Evolutionary conservation across 176 grass and related monocot species (phyloP).

Genomic region (Zea mays): Zm-B73-REFERENCE-NAM-5.0 NC_050104.1:156463501-156464000

Average conservation of each 20-base stretch:
- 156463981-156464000: too few species aligned
- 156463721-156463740: conserved; percentile 47
- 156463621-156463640: conserved; percentile 38
- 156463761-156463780: neutral
- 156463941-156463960: too few species aligned
- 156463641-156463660: conserved; percentile 47
- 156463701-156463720: conserved; percentile 69
- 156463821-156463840: too few species aligned
- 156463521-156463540: conserved; percentile 63
- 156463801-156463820: too few species aligned
- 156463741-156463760: conserved; percentile 56
- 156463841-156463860: too few species aligned
- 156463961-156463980: too few species aligned
- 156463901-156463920: too few species aligned
- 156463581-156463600: conserved; percentile 71
- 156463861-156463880: too few species aligned
- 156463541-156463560: conserved; percentile 58
- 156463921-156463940: too few species aligned
- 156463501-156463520: conserved; percentile 89
- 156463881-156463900: too few species aligned
- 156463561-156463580: conserved; percentile 62
- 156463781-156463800: too few species aligned
- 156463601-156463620: conserved; percentile 60
- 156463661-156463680: conserved; percentile 44
- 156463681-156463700: conserved; percentile 63